Conservation (phyloP, 2,329 filamentous ascomycete species). For the Colletotrichum spaethianum region DNA sequence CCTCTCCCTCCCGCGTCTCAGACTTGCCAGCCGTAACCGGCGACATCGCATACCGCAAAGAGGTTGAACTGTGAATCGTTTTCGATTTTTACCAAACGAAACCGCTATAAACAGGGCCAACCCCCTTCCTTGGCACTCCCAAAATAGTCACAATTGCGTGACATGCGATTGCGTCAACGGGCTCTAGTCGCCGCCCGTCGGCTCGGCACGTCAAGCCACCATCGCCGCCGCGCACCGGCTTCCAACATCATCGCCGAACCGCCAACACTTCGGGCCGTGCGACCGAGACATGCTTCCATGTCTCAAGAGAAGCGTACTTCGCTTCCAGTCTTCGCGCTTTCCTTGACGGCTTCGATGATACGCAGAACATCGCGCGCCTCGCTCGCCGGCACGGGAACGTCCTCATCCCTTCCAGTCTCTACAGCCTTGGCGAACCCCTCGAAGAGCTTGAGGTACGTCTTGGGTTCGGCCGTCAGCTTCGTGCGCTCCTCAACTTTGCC, state of each 20-base stretch:
- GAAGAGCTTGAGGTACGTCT: constrained; percentile 81
- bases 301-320: constrained; percentile 56
- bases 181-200: constrained; percentile 1
- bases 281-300: neutral
- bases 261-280: neutral
- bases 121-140: neutral
- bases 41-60: neutral
- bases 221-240: neutral
- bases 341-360: constrained; percentile 66
- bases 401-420: constrained; percentile 61
- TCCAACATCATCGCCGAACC: neutral
- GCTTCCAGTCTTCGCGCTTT: constrained; percentile 64
- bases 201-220: constrained; percentile 22
- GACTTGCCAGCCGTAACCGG: neutral
- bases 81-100: neutral
- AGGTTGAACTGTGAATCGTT: neutral
- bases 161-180: constrained; percentile 21
- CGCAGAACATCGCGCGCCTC: constrained; percentile 68
- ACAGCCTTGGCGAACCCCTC: constrained; percentile 64
- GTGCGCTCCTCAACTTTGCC: constrained; percentile 64
- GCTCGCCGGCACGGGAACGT: constrained; percentile 66
- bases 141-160: neutral
- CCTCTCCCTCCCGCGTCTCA: neutral
- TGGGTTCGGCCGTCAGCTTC: constrained; percentile 72
- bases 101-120: neutral